Percentiles rank a stretch among this genome's conserved stretches.
These are phyloP conservation scores for Dactylellina parvicollis DNA, from an alignment of 2,329 filamentous ascomycete genomes.

Conservation along the genomic window DNA sequence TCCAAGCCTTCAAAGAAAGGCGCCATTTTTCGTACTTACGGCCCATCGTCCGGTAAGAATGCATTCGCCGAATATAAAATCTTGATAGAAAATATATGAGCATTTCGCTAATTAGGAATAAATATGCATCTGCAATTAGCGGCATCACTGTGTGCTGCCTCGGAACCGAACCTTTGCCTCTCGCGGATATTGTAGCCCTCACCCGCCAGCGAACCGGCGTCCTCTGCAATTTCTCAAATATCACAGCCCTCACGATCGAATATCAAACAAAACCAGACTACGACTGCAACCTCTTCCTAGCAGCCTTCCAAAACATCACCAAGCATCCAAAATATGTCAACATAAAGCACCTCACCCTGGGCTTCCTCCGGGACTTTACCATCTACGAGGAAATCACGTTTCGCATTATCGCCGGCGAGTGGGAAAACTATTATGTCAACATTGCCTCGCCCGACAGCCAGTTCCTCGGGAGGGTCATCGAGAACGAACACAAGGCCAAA, in stretches of 20 bases:
- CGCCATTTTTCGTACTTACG: background rate
- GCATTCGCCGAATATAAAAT: background rate
- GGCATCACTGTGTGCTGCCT: background rate
- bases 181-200: background rate
- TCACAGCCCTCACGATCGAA: background rate
- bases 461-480: constrained; percentile 3
- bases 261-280: background rate
- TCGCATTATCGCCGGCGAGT: background rate
- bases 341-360: background rate
- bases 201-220: background rate
- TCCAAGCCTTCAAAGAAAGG: constrained; percentile 2
- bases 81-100: background rate
- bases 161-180: background rate
- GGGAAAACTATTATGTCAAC: constrained; percentile 4
- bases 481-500: background rate
- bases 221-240: background rate
- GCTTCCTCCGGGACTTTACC: background rate
- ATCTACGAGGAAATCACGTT: background rate
- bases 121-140: background rate
- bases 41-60: background rate
- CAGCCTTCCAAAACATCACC: background rate
- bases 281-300: background rate
- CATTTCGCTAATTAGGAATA: background rate
- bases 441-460: background rate
- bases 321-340: background rate